Evolutionary conservation across 805 yeast genomes (phyloP).

Genomic region (Vanderwaltozyma verrucispora): DNA sequence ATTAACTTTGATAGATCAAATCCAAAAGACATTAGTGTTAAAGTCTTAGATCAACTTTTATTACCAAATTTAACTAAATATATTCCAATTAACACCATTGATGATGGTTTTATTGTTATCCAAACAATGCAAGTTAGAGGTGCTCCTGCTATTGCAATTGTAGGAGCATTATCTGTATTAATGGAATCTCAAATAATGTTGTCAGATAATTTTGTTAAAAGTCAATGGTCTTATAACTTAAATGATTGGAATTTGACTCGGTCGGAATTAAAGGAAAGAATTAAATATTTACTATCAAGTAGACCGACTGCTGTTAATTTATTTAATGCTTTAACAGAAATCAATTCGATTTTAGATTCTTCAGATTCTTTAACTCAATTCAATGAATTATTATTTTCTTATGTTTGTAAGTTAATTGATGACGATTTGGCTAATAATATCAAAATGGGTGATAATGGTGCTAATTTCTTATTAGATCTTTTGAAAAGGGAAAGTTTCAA

Average conservation of each 20-base stretch:
- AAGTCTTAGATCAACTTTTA: slow-evolving; percentile 68
- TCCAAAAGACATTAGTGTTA: slow-evolving; percentile 32
- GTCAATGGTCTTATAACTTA: slow-evolving; percentile 27
- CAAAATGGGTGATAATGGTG: slow-evolving; percentile 73
- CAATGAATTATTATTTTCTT: slow-evolving; percentile 30
- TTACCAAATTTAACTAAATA: slow-evolving; percentile 75
- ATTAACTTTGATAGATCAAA: slow-evolving; percentile 46
- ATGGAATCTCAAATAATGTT: slow-evolving; percentile 45
- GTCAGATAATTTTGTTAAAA: slow-evolving; percentile 14
- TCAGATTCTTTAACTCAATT: slow-evolving; percentile 20
- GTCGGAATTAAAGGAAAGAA: slow-evolving; percentile 32
- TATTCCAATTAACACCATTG: slow-evolving; percentile 48
- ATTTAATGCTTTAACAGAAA: slow-evolving; percentile 50
- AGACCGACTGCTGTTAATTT: slow-evolving; percentile 96
- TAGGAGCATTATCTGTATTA: slow-evolving; percentile 75
- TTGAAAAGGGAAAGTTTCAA: slow-evolving; percentile 38
- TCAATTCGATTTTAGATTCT: slow-evolving; percentile 24
- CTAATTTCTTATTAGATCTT: slow-evolving; percentile 45
- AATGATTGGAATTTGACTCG: slow-evolving; percentile 29
- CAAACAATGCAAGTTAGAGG: slow-evolving; percentile 92
- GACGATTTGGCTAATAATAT: slow-evolving; percentile 73
- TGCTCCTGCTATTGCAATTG: slow-evolving; percentile 97
- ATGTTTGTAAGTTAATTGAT: slow-evolving; percentile 47
- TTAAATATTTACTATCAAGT: slow-evolving; percentile 60
- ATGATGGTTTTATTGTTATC: slow-evolving; percentile 77